Evolutionary conservation across 306 rosid species (phyloP), one percentile per base, ranked within the genome.

Genomic region (Corylus americana): DNA sequence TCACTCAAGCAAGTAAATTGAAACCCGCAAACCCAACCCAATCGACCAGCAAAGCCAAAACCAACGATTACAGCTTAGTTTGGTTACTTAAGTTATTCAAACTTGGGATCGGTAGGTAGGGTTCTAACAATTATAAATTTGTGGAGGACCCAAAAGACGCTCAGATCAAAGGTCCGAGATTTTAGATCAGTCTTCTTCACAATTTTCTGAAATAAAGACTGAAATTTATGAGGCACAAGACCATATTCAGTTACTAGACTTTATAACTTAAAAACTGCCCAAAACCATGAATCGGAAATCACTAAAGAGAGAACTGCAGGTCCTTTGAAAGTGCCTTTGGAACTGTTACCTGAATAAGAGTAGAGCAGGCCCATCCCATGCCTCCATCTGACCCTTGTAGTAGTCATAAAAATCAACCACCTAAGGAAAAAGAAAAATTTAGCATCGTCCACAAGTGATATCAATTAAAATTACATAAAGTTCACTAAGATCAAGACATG

Each of bases 371-470:
- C 99, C 99, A 84, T 95, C 99, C 99, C 99, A 95, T 78, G 99
- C 91, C 85, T 95, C 99, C 99, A 95, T 95, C 89, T 95, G 99
- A 89, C 99, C 99, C 88, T 95, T 92, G 93, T 95, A 95, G 88
- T 91, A 95, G 87, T 95, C 98, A 82, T 93, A 95, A 84, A 95
- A 95, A 85, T 95, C 97, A 85, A 86, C 54, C 49, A 82, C 99
- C 98, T 95, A 86, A 75, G 63, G 59, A 67, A 75, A 55, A 85
- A 53, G 47, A 76, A 48, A 79, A 50, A 50, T 79, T 74, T 55
- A 55, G 69, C 6, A 61, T 58, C 49, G 35, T 71, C 50, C 16
- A 29, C 59, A 20, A 50, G 74, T 71, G 51, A 79, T 55, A 77
- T 79, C 54, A 29, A 51, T 64, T 74, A n/a, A 47, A 62, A 74